These are phyloP conservation scores for Scenedesmus sp. DNA, from an alignment of 163 green algal species.

Conservation along the genomic window DNA sequence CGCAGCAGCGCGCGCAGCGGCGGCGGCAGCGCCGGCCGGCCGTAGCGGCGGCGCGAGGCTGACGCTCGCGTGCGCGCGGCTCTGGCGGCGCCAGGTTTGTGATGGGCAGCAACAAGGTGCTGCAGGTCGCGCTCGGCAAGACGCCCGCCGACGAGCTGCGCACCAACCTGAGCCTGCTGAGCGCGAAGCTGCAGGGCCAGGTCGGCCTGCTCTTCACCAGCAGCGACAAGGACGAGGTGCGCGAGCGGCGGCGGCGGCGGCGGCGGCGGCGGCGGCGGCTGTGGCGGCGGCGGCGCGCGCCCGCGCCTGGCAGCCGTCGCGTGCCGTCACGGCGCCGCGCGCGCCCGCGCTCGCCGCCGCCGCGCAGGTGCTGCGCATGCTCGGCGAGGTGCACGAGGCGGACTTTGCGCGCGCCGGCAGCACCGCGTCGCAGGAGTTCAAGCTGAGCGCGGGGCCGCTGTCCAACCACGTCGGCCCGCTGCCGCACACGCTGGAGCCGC, in stretches of 20 bases:
- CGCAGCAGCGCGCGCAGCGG: constrained; percentile 10
- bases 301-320: too few species aligned
- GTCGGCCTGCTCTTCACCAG: constrained; percentile 92
- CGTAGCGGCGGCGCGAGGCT: not conserved
- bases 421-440: constrained; percentile 75
- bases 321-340: too few species aligned
- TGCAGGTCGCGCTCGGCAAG: constrained; percentile 90
- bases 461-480: constrained; percentile 72
- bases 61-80: not conserved
- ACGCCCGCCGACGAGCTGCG: constrained; percentile 81
- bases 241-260: too few species aligned
- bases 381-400: constrained; percentile 73
- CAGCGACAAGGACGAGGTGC: constrained; percentile 73
- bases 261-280: too few species aligned
- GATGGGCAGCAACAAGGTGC: constrained; percentile 91
- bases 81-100: constrained; percentile 78
- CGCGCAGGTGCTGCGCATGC: constrained; percentile 55
- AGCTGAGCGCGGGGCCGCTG: constrained; percentile 71
- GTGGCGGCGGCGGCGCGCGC: too few species aligned
- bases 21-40: not conserved
- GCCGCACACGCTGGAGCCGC: constrained; percentile 94
- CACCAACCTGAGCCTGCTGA: constrained; percentile 67
- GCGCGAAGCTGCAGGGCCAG: constrained; percentile 55
- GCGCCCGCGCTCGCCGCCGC: too few species aligned
- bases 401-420: constrained; percentile 88